Percentiles rank a stretch among this genome's conserved stretches.
These are phyloP conservation scores for Flaveria floridana DNA, from an alignment of 140 eudicot species.

Conservation along the genomic window DNA sequence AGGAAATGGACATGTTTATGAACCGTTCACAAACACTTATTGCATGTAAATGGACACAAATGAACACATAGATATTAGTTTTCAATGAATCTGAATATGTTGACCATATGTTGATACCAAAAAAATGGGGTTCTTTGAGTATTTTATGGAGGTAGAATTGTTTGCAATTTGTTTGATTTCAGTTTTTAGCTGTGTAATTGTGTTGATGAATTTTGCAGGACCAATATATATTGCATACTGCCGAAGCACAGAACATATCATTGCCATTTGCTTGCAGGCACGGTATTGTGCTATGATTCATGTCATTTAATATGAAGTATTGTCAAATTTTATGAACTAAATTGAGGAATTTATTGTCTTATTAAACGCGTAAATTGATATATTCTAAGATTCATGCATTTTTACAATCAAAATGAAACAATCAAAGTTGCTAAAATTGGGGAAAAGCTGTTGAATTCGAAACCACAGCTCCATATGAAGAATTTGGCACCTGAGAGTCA, in stretches of 20 bases:
- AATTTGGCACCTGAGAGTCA: background rate
- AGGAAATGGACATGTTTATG: too few relatives aligned
- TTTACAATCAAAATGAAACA: background rate
- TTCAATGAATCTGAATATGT: too few relatives aligned
- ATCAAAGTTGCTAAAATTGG: background rate
- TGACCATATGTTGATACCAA: background rate
- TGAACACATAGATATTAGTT: background rate
- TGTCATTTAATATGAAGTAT: background rate
- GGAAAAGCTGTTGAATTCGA: background rate
- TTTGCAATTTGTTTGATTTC: conserved; percentile 3
- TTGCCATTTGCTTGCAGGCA: conserved; percentile 99
- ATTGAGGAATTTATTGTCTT: background rate
- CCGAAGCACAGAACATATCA: conserved; percentile 73
- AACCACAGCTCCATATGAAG: background rate
- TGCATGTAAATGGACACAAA: too few relatives aligned
- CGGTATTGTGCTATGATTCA: conserved; percentile 57
- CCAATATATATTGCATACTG: conserved; percentile 88
- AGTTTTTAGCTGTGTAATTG: conserved; percentile 1
- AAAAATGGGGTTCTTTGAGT: conserved; percentile 15
- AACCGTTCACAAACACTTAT: too few relatives aligned
- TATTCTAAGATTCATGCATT: background rate
- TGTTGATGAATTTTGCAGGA: conserved; percentile 53
- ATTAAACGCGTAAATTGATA: background rate
- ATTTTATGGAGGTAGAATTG: background rate
- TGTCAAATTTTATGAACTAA: too few relatives aligned